These are phyloP conservation scores for Pichia sp. DNA, from an alignment of 1,139 yeast species.

Conservation along the genomic window DNA sequence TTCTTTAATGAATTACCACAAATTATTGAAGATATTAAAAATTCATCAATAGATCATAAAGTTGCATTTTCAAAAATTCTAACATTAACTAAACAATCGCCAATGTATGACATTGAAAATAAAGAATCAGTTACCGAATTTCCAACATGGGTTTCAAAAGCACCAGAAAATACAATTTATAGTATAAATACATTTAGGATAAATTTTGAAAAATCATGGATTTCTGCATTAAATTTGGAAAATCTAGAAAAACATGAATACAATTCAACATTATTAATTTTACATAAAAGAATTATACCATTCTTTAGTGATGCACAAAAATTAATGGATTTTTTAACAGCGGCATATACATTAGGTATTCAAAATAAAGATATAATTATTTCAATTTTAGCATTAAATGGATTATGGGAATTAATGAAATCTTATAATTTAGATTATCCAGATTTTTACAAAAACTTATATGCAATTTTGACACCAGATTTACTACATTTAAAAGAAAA, in stretches of 20 bases:
- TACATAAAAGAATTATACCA: constrained; percentile 84
- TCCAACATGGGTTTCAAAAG: constrained; percentile 33
- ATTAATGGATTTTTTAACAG: constrained; percentile 90
- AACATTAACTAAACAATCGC: constrained; percentile 34
- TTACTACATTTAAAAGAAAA: constrained; percentile 73
- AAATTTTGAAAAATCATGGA: constrained; percentile 66
- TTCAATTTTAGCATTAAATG: constrained; percentile 79
- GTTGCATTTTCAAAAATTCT: constrained; percentile 36
- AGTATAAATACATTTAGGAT: constrained; percentile 54
- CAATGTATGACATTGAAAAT: constrained; percentile 28
- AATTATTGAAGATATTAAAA: constrained; percentile 16
- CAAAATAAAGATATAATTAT: constrained; percentile 45
- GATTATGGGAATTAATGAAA: constrained; percentile 80
- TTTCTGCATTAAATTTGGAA: constrained; percentile 43
- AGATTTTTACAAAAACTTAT: constrained; percentile 76
- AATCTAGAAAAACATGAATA: constrained; percentile 45
- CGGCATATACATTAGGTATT: constrained; percentile 52
- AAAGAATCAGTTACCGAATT: constrained; percentile 33
- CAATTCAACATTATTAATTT: constrained; percentile 57
- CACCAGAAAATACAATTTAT: constrained; percentile 41
- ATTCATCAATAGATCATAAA: constrained; percentile 19
- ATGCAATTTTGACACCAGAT: constrained; percentile 69
- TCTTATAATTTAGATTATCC: constrained; percentile 86
- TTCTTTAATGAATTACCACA: constrained; percentile 40
- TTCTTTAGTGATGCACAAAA: constrained; percentile 71